These are phyloP conservation scores for Magnusiomyces suaveolens DNA, from an alignment of 1,139 yeast species.

Conservation along the genomic window DNA sequence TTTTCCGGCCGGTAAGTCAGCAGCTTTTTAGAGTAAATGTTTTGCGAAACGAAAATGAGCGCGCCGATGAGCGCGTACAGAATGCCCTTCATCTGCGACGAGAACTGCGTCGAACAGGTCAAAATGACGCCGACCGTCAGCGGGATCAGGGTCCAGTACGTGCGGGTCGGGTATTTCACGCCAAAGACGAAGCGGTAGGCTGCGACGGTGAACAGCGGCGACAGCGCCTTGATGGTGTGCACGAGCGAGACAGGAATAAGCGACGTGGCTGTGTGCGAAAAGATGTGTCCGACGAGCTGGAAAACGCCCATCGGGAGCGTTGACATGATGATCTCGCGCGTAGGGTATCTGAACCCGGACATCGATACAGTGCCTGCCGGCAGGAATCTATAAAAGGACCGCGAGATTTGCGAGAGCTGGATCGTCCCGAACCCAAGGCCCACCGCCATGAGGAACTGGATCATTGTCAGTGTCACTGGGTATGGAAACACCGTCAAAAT, in stretches of 20 bases:
- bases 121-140: slow-evolving; percentile 74
- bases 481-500: slow-evolving; percentile 59
- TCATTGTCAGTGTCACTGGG: slow-evolving; percentile 78
- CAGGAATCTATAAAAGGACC: slow-evolving; percentile 18
- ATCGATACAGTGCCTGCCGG: slow-evolving; percentile 28
- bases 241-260: slow-evolving; percentile 84
- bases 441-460: slow-evolving; percentile 69
- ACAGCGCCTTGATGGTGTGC: slow-evolving; percentile 81
- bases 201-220: slow-evolving; percentile 80
- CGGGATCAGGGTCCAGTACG: slow-evolving; percentile 71
- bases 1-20: slow-evolving; percentile 38
- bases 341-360: slow-evolving; percentile 39
- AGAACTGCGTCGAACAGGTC: slow-evolving; percentile 48
- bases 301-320: slow-evolving; percentile 90
- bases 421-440: slow-evolving; percentile 42
- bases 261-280: slow-evolving; percentile 82
- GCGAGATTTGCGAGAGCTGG: slow-evolving; percentile 20
- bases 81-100: slow-evolving; percentile 51
- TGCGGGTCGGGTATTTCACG: slow-evolving; percentile 47
- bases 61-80: slow-evolving; percentile 70
- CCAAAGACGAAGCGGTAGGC: slow-evolving; percentile 58
- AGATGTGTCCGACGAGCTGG: slow-evolving; percentile 82
- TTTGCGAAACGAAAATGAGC: slow-evolving; percentile 81
- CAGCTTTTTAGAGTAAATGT: slow-evolving; percentile 79
- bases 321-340: slow-evolving; percentile 46